These are phyloP conservation scores for Ophiosphaerella narmari DNA, from an alignment of 2,329 filamentous ascomycete genomes.

Conservation along the genomic window DNA sequence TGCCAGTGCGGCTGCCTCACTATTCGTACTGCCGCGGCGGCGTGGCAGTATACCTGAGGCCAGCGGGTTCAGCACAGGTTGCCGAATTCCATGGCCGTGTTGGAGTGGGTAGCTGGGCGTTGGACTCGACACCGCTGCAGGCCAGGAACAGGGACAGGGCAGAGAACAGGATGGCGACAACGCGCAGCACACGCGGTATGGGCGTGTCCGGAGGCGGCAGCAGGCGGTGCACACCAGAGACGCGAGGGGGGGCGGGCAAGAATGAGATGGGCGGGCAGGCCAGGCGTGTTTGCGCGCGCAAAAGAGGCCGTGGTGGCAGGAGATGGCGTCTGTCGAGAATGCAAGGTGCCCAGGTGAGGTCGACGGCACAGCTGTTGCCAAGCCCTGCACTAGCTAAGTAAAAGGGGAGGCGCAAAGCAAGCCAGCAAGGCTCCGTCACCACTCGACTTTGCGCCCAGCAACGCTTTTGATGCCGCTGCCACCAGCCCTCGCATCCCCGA, in stretches of 20 bases:
- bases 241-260: constrained; percentile 3
- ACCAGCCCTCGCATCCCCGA: constrained; percentile 1
- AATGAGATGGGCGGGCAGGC: constrained; percentile 18
- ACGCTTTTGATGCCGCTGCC: not conserved
- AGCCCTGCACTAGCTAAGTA: constrained; percentile 10
- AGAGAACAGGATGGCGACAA: constrained; percentile 18
- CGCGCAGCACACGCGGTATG: constrained; percentile 35
- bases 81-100: constrained; percentile 34
- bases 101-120: constrained; percentile 10
- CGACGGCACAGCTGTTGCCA: constrained; percentile 16
- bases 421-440: constrained; percentile 7
- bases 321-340: constrained; percentile 29
- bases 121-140: constrained; percentile 25
- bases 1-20: constrained; percentile 47
- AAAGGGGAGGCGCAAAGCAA: constrained; percentile 16
- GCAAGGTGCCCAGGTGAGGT: constrained; percentile 25
- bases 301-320: constrained; percentile 26
- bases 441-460: constrained; percentile 18
- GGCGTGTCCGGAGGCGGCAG: constrained; percentile 21
- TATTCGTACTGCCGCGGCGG: constrained; percentile 33
- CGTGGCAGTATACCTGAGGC: constrained; percentile 73
- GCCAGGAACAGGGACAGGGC: constrained; percentile 15
- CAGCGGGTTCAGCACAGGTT: constrained; percentile 24
- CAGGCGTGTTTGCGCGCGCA: constrained; percentile 21
- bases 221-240: constrained; percentile 5